Evolutionary conservation across 148 eudicot species (phyloP).

Genomic region (Cornus florida): DNA sequence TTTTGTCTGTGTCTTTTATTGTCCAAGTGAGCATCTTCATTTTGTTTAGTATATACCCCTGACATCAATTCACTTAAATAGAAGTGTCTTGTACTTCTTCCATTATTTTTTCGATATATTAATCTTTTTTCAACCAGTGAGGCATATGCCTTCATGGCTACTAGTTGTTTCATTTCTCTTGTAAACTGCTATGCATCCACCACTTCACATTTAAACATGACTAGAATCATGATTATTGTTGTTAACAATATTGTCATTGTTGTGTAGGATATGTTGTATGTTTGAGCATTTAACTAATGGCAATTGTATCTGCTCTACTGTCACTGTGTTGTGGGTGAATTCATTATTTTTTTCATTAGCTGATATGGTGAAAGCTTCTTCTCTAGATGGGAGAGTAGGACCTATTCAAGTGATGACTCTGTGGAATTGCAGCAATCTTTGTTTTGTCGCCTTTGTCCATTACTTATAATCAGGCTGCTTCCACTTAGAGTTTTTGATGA

Average conservation of each 20-base stretch:
- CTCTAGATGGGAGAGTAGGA: slow-evolving; percentile 18
- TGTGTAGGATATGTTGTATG: not conserved
- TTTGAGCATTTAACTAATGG: not conserved
- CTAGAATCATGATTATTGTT: not conserved
- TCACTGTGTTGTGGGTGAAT: not conserved
- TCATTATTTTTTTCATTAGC: slow-evolving; percentile 8
- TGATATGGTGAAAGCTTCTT: slow-evolving; percentile 21
- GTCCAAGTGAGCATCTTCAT: not conserved
- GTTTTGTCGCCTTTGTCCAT: slow-evolving; percentile 69
- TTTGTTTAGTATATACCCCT: not conserved
- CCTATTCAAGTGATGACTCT: slow-evolving; percentile 19
- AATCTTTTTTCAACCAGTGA: not conserved
- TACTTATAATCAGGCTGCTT: slow-evolving; percentile 72
- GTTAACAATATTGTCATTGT: not conserved
- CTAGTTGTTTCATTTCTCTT: not conserved
- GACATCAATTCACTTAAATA: not conserved
- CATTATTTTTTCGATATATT: too few species aligned
- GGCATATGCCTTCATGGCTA: not conserved
- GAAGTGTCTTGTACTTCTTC: not conserved
- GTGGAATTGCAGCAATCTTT: slow-evolving; percentile 34
- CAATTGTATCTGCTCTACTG: not conserved
- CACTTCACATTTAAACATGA: not conserved
- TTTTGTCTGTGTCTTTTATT: too few species aligned
- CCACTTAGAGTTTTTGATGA: slow-evolving; percentile 72
- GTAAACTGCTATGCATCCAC: not conserved